A percentile compares a stretch with the other conserved stretches of the same genome.
Conservation (phyloP, 805 yeast species). For the Kuraishia floccosa region DNA sequence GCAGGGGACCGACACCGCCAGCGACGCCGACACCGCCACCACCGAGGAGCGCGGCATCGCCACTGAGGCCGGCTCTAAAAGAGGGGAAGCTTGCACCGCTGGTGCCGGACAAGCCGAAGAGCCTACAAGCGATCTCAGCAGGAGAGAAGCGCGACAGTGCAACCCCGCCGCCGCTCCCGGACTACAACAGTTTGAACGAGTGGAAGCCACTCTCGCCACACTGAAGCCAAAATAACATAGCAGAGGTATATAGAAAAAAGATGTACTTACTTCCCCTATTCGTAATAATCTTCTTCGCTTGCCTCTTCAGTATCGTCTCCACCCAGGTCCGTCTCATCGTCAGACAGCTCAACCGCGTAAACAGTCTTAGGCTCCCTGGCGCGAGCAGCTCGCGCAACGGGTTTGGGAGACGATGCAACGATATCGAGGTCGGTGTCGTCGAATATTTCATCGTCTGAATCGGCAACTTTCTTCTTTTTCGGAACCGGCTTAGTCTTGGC, state of each 20-base stretch:
- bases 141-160: not conserved
- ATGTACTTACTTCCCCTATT: slow-evolving; percentile 6
- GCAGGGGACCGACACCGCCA: not conserved
- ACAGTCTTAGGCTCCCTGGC: no score
- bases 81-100: slow-evolving; percentile 16
- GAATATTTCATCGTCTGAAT: no score
- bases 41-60: slow-evolving; percentile 7
- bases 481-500: not conserved
- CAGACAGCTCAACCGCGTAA: no score
- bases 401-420: slow-evolving; percentile 1
- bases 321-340: not conserved
- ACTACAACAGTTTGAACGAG: slow-evolving; percentile 1
- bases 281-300: slow-evolving; percentile 5
- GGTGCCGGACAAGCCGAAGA: slow-evolving; percentile 18
- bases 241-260: slow-evolving; percentile 6
- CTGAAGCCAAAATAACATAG: not conserved
- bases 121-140: slow-evolving; percentile 5
- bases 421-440: no score
- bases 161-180: not conserved
- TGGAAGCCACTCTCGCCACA: slow-evolving; percentile 2
- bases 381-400: no score
- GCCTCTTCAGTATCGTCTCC: not conserved
- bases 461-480: not conserved
- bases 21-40: slow-evolving; percentile 5
- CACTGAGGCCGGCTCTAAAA: not conserved